These are phyloP conservation scores for Ganoderma multipileum DNA, from an alignment of 1,284 basidiomycete species.

Conservation along the genomic window DNA sequence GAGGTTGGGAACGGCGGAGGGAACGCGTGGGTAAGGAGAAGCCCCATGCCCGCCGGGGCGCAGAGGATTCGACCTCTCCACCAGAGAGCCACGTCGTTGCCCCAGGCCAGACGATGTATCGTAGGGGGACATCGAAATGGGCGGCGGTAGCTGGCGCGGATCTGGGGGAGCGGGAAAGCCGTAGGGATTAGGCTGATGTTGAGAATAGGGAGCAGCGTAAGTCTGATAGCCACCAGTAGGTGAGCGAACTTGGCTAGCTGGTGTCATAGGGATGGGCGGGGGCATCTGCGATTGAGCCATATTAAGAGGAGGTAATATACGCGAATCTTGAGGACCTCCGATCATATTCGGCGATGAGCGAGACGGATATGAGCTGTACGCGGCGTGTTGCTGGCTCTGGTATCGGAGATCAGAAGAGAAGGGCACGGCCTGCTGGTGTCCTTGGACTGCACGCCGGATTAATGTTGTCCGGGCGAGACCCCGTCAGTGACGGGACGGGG, in stretches of 20 bases:
- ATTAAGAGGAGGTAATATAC: conserved; percentile 56
- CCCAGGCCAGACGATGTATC: conserved; percentile 36
- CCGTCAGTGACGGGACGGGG: conserved; percentile 18
- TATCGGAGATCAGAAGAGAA: conserved; percentile 57
- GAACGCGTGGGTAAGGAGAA: conserved; percentile 50
- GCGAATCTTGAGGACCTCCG: conserved; percentile 48
- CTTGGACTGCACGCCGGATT: conserved; percentile 31
- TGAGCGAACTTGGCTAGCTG: conserved; percentile 36
- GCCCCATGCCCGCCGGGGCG: conserved; percentile 40
- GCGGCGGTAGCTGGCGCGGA: conserved; percentile 37
- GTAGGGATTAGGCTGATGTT: conserved; percentile 31
- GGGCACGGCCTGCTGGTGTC: conserved; percentile 36
- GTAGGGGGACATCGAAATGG: conserved; percentile 42
- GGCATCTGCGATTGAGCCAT: conserved; percentile 41
- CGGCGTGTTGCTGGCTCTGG: conserved; percentile 46
- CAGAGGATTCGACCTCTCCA: conserved; percentile 40
- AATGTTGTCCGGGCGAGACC: conserved; percentile 22
- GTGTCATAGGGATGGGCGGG: conserved; percentile 33
- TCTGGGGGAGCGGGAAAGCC: conserved; percentile 37
- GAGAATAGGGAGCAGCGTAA: conserved; percentile 33
- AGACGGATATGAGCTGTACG: conserved; percentile 55
- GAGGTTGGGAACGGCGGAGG: conserved; percentile 39
- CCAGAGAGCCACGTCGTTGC: conserved; percentile 38
- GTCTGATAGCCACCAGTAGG: conserved; percentile 34
- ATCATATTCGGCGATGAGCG: conserved; percentile 55